These are phyloP conservation scores for Trichocladium uniseriatum DNA, from an alignment of 495 filamentous ascomycete species.

Conservation along the genomic window DNA sequence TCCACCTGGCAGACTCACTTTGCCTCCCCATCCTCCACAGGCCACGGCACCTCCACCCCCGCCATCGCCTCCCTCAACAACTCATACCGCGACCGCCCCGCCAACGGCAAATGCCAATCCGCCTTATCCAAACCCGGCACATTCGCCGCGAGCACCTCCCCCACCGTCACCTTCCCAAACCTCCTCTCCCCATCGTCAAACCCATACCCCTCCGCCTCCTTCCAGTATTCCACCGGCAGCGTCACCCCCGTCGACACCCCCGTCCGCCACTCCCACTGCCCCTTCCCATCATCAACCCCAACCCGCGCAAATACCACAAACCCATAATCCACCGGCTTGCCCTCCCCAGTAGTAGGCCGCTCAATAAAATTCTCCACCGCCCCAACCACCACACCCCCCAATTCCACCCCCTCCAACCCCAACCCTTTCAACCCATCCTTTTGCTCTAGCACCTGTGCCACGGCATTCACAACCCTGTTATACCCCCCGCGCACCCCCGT, in stretches of 20 bases:
- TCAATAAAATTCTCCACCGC: conserved; percentile 16
- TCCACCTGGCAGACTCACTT: no score
- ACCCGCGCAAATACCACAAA: conserved; percentile 11
- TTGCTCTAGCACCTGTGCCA: neutral
- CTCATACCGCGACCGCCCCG: conserved; percentile 15
- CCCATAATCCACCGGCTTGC: conserved; percentile 12
- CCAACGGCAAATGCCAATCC: conserved; percentile 15
- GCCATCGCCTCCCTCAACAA: conserved; percentile 13
- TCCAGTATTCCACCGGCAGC: conserved; percentile 8
- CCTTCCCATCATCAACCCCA: neutral
- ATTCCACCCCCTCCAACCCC: neutral
- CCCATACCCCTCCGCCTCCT: conserved; percentile 7
- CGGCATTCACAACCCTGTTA: conserved; percentile 13
- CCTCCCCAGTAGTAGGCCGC: neutral
- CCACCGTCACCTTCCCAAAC: conserved; percentile 13
- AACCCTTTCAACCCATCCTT: neutral
- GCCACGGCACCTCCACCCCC: conserved; percentile 12
- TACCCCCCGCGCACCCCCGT: conserved; percentile 8
- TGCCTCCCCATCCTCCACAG: neutral
- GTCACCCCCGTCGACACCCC: conserved; percentile 9
- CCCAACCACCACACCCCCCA: neutral
- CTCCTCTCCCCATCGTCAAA: conserved; percentile 9
- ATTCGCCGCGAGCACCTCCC: conserved; percentile 4
- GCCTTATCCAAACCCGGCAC: conserved; percentile 10
- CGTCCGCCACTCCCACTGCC: neutral